These are phyloP conservation scores for Lizanozyma gosingica DNA, from an alignment of 1,139 yeast genomes.

Conservation along the genomic window DNA sequence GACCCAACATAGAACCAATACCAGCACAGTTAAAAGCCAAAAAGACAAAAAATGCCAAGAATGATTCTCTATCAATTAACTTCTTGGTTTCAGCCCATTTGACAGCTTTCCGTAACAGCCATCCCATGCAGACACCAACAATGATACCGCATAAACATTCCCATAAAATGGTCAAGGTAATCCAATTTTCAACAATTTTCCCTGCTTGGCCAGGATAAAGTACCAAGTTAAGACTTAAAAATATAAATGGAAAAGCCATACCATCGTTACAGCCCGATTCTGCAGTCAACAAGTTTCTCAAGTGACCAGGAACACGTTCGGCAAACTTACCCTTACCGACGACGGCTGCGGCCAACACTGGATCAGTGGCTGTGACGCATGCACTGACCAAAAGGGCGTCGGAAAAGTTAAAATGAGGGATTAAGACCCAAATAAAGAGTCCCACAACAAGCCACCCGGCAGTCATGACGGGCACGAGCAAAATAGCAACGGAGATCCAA, in stretches of 20 bases:
- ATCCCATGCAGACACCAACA: conserved; percentile 75
- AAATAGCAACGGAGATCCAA: conserved; percentile 73
- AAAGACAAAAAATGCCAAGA: conserved; percentile 82
- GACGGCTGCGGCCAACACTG: conserved; percentile 95
- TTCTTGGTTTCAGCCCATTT: conserved; percentile 68
- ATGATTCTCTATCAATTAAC: conserved; percentile 87
- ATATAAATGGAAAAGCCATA: conserved; percentile 95
- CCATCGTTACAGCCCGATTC: conserved; percentile 98
- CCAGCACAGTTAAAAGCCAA: conserved; percentile 88
- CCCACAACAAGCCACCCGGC: conserved; percentile 89
- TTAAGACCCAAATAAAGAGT: conserved; percentile 71
- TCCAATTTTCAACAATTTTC: conserved; percentile 77
- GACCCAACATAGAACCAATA: conserved; percentile 84
- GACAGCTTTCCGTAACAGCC: conserved; percentile 60
- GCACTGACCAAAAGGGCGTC: conserved; percentile 79
- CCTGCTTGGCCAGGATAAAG: conserved; percentile 56
- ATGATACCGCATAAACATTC: conserved; percentile 83
- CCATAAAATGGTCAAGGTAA: conserved; percentile 70
- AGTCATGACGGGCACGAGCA: conserved; percentile 89
- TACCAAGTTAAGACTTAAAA: conserved; percentile 60
- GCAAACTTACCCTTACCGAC: conserved; percentile 98
- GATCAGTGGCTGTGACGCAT: conserved; percentile 96
- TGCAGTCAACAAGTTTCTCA: conserved; percentile 80
- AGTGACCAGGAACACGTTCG: conserved; percentile 93
- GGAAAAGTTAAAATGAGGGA: conserved; percentile 74